phyloP scores from a whole-genome alignment of 306 rosid species.

The Trichosanthes cucumerina region DNA sequence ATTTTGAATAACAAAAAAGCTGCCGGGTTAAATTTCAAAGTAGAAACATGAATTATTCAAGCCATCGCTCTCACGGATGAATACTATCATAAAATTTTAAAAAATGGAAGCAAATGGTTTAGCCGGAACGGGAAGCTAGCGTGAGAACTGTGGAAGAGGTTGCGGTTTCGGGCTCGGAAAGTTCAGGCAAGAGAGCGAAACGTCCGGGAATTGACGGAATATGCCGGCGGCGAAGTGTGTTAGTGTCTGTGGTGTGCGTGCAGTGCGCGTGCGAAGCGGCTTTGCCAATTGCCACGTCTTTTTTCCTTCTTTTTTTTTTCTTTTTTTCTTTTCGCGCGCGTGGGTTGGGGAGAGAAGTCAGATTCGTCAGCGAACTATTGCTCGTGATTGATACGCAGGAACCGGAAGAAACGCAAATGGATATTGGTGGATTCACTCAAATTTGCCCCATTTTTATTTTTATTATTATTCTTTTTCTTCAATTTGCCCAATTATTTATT shows the following conservation, averaged over 20 bases:
- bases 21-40: not conserved
- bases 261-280: not conserved
- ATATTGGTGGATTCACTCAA: not conserved
- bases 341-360: not conserved
- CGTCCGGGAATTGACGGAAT: not conserved
- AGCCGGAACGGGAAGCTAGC: not conserved
- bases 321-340: not conserved
- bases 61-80: not conserved
- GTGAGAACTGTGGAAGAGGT: not conserved
- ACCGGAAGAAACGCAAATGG: not conserved
- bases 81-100: not conserved
- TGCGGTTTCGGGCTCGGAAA: not conserved
- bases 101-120: not conserved
- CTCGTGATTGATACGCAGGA: not conserved
- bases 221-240: not conserved
- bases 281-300: not conserved
- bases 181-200: not conserved
- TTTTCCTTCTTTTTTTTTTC: too few species aligned
- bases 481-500: not conserved
- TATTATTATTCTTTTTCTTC: not conserved
- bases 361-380: not conserved
- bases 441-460: not conserved
- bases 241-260: not conserved
- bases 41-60: not conserved
- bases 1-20: not conserved